phyloP scores from a whole-genome alignment of 2,329 filamentous ascomycete genomes.

The Trichoderma pleuroti region DNA sequence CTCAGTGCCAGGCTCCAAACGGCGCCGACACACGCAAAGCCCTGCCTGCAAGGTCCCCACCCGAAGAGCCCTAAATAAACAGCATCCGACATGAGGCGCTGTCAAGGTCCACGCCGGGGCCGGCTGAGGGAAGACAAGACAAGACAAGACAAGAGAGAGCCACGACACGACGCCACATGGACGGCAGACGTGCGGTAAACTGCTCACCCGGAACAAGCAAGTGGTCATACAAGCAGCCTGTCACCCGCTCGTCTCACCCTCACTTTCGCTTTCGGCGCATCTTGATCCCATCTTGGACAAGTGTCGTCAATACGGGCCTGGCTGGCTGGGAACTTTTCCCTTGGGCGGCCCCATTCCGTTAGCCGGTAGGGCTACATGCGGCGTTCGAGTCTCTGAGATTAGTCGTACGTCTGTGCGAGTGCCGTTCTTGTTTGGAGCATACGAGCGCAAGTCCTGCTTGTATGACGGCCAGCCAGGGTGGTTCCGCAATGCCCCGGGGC shows the following conservation, averaged over 20 bases:
- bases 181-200: not conserved
- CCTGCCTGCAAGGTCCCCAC: slow-evolving; percentile 5
- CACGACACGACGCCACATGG: not conserved
- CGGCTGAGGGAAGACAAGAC: slow-evolving; percentile 4
- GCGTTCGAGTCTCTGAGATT: not conserved
- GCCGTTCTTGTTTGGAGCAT: not conserved
- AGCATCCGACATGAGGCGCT: slow-evolving; percentile 4
- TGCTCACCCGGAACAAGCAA: not conserved
- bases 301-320: not conserved
- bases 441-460: not conserved
- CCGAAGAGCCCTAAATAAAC: slow-evolving; percentile 11
- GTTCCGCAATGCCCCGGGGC: not conserved
- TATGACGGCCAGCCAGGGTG: not conserved
- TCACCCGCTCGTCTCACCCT: not conserved
- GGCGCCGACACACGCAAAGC: slow-evolving; percentile 5
- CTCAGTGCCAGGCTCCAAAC: slow-evolving; percentile 6
- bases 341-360: not conserved
- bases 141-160: not conserved
- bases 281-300: slow-evolving; percentile 7
- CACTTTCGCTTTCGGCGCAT: slow-evolving; percentile 8
- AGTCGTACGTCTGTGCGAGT: not conserved
- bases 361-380: slow-evolving; percentile 18
- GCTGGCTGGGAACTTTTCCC: not conserved
- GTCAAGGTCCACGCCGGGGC: not conserved
- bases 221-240: not conserved